phyloP scores from a whole-genome alignment of 2,329 filamentous ascomycete genomes.

The Arthrinium puccinioides region DNA sequence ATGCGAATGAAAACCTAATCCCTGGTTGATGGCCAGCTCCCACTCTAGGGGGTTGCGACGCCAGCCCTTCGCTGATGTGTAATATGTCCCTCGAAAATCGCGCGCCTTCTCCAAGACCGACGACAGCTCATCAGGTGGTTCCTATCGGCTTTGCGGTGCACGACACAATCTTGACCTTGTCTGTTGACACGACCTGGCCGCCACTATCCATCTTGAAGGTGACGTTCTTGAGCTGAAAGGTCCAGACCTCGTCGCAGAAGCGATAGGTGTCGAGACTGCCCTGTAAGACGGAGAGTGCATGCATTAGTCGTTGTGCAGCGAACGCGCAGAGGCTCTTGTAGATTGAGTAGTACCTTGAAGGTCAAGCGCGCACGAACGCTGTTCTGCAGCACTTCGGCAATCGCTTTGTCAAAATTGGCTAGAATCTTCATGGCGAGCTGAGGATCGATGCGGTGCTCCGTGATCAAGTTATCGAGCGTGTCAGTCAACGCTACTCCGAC shows the following conservation, averaged over 20 bases:
- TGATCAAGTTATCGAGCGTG: slow-evolving; percentile 94
- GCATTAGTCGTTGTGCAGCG: background rate
- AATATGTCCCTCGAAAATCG: too few relatives aligned
- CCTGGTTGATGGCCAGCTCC: too few relatives aligned
- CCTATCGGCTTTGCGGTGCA: slow-evolving; percentile 72
- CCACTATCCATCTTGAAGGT: slow-evolving; percentile 94
- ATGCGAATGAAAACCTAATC: too few relatives aligned
- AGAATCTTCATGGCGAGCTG: slow-evolving; percentile 99
- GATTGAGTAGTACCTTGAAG: slow-evolving; percentile 72
- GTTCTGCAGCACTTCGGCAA: slow-evolving; percentile 84
- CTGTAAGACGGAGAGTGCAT: slow-evolving; percentile 36
- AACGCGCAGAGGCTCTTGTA: slow-evolving; percentile 7
- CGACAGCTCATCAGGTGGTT: too few relatives aligned
- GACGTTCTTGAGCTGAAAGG: slow-evolving; percentile 96
- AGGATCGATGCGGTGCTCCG: slow-evolving; percentile 88
- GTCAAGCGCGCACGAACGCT: slow-evolving; percentile 85
- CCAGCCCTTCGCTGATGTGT: too few relatives aligned
- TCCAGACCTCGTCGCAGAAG: slow-evolving; percentile 99
- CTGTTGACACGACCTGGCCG: slow-evolving; percentile 65
- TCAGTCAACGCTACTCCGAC: slow-evolving; percentile 91
- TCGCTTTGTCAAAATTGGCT: slow-evolving; percentile 87
- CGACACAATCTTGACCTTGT: slow-evolving; percentile 97
- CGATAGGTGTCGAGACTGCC: slow-evolving; percentile 96
- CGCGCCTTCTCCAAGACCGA: too few relatives aligned
- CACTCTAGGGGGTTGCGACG: too few relatives aligned